These are phyloP conservation scores for Pythium phragmiticola DNA, from an alignment of 352 stramenopile species.

Conservation along the genomic window DNA sequence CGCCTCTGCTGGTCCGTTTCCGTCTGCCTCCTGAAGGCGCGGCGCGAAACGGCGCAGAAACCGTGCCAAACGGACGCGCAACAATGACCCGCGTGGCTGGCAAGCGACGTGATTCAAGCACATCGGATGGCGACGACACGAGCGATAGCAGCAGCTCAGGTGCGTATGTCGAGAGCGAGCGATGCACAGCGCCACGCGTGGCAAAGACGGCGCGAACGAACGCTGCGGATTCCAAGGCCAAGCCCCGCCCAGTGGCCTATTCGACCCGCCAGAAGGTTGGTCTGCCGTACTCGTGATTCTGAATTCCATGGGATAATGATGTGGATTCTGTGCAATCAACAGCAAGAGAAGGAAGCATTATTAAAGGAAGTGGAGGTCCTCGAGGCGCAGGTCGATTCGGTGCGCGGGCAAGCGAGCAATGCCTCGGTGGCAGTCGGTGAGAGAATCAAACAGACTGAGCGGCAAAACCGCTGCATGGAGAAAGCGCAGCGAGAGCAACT, in stretches of 20 bases:
- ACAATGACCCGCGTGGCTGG: neutral
- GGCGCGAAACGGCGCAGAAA: neutral
- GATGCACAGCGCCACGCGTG: neutral
- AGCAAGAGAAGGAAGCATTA: neutral
- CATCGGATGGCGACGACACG: neutral
- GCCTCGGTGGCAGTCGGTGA: neutral
- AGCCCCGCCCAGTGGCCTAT: neutral
- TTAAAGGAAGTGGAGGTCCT: neutral
- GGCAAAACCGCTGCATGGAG: constrained; percentile 14
- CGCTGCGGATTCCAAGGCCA: neutral
- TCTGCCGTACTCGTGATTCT: neutral
- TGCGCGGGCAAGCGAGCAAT: constrained; percentile 6
- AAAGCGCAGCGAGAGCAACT: constrained; percentile 5
- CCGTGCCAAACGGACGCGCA: neutral
- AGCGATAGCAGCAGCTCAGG: neutral
- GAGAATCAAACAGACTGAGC: neutral
- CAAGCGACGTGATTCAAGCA: neutral
- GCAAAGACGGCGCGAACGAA: neutral
- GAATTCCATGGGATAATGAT: neutral
- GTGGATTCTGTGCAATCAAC: neutral
- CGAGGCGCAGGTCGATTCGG: neutral
- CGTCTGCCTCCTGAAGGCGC: neutral
- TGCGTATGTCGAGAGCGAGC: neutral
- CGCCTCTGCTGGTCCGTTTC: constrained; percentile 3
- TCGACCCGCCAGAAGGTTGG: neutral